These are phyloP conservation scores for Penium margaritaceum DNA, from an alignment of 139 green algal genomes.

Conservation along the genomic window DNA sequence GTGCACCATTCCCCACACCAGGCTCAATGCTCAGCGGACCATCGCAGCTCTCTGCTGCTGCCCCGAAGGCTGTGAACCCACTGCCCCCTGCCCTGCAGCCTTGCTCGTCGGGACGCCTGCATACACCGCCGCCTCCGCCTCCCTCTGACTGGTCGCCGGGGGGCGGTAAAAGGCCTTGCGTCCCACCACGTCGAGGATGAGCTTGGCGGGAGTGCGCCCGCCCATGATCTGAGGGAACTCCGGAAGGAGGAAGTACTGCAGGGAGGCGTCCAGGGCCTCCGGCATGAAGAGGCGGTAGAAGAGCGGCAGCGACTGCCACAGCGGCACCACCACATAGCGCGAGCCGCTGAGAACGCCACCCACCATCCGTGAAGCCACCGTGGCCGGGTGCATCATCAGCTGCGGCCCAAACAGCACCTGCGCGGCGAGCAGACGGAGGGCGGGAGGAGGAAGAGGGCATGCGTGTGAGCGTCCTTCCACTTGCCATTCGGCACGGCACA, in stretches of 20 bases:
- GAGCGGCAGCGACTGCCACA: background rate
- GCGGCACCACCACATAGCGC: constrained; percentile 18
- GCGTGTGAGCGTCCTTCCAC: background rate
- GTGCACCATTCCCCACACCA: no score
- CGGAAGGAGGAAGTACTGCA: background rate
- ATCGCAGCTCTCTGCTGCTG: no score
- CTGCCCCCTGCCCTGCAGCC: no score
- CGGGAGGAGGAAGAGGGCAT: background rate
- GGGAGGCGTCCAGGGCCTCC: constrained; percentile 7
- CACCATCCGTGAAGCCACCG: background rate
- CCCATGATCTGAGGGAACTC: background rate
- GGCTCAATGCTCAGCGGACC: no score
- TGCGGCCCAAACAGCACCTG: constrained; percentile 10
- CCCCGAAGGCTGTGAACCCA: no score
- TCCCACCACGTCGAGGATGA: background rate
- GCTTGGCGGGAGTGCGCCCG: background rate
- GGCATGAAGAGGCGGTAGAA: constrained; percentile 21
- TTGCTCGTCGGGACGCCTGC: no score
- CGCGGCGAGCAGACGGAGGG: background rate
- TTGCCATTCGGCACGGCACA: background rate
- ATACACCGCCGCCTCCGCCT: constrained; percentile 1
- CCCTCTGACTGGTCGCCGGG: background rate
- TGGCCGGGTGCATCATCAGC: constrained; percentile 12
- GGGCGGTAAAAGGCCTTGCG: constrained; percentile 4
- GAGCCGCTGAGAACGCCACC: background rate